Evolutionary conservation across 1,139 yeast species (phyloP), one percentile per base, ranked within the genome.

Genomic region (Waltiozyma sp.): DNA sequence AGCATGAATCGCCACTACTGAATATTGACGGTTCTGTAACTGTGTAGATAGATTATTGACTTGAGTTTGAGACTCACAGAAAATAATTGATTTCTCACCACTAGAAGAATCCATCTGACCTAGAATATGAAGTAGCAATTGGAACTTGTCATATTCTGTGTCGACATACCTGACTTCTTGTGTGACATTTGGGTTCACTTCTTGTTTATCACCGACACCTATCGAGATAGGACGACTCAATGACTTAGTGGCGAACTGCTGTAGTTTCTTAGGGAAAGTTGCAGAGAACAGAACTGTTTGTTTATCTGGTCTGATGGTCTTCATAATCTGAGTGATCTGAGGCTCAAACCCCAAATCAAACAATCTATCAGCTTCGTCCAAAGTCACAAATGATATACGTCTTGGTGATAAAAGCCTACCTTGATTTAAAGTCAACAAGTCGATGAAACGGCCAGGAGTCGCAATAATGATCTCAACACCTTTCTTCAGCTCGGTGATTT

Each of bases 301-400:
- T 43, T 83, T 69, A 57, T 89, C 96, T 0, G 95, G 94, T 42
- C 97, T 70, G 2, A 87, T 73, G 39, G 84, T 84, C 28, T 75
- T 70, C 55, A 88, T 70, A 26, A 93, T 82, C 55, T 87, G 86
- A 54, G 76, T 79, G 3, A 93, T 89, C 58, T 93, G 99, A 0
- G 98, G 98, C 56, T 88, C 98, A 64, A 93, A 93, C 2, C 99
- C 99, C 75, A 91, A 70, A 62, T 91, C 99, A 65, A 89, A 89
- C 85, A 91, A 80, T 52, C 99, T 67, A 62, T 93, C 99, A 1
- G 98, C 97, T 59, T 93, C 99, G 60, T 93, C 99, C 46, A 93
- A 66, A 0, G 89, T 95, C 18, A 87, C 71, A 59, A 81, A 88
- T 0, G 96, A 81, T 3, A 85, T 77, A 38, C 93, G 65, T 38